Evolutionary conservation across 805 yeast genomes (phyloP).

Genomic region (Teunomyces panamensis): DNA sequence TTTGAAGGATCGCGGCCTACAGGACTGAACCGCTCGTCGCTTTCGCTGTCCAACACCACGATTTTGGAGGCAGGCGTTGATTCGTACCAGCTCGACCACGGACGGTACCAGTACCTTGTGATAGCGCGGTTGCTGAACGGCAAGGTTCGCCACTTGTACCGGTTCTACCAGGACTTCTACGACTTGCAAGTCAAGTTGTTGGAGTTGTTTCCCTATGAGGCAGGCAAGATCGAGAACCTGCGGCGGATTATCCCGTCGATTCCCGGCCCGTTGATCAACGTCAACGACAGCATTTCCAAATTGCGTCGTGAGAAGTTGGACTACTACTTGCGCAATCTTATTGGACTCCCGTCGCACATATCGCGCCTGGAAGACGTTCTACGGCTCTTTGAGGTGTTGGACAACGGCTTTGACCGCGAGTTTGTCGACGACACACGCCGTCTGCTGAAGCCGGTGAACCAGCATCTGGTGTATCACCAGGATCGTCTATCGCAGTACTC

Average conservation of each 20-base stretch:
- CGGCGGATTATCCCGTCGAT: slow-evolving; percentile 85
- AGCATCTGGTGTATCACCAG: slow-evolving; percentile 44
- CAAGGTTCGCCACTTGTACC: slow-evolving; percentile 65
- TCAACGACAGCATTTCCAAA: slow-evolving; percentile 67
- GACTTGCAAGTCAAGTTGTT: slow-evolving; percentile 84
- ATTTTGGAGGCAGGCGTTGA: slow-evolving; percentile 73
- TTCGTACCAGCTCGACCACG: slow-evolving; percentile 74
- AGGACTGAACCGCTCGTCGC: slow-evolving; percentile 29
- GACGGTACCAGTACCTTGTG: slow-evolving; percentile 85
- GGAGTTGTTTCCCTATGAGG: slow-evolving; percentile 85
- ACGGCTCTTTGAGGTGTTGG: slow-evolving; percentile 63
- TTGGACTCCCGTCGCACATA: slow-evolving; percentile 73
- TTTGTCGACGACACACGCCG: slow-evolving; percentile 12
- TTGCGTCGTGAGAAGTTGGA: slow-evolving; percentile 55
- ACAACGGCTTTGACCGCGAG: slow-evolving; percentile 61
- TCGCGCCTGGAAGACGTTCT: slow-evolving; percentile 67
- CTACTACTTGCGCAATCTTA: slow-evolving; percentile 51
- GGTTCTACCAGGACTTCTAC: slow-evolving; percentile 94
- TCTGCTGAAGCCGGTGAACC: slow-evolving; percentile 36
- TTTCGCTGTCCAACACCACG: slow-evolving; percentile 29
- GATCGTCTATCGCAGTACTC: slow-evolving; percentile 54
- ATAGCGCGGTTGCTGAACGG: slow-evolving; percentile 67
- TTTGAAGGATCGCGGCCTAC: slow-evolving; percentile 20
- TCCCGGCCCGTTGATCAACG: slow-evolving; percentile 93
- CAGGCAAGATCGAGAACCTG: slow-evolving; percentile 77